A percentile compares a stretch with the other conserved stretches of the same genome.
These are phyloP conservation scores for Yarrowia sp. DNA, from an alignment of 805 yeast species.

Conservation along the genomic window DNA sequence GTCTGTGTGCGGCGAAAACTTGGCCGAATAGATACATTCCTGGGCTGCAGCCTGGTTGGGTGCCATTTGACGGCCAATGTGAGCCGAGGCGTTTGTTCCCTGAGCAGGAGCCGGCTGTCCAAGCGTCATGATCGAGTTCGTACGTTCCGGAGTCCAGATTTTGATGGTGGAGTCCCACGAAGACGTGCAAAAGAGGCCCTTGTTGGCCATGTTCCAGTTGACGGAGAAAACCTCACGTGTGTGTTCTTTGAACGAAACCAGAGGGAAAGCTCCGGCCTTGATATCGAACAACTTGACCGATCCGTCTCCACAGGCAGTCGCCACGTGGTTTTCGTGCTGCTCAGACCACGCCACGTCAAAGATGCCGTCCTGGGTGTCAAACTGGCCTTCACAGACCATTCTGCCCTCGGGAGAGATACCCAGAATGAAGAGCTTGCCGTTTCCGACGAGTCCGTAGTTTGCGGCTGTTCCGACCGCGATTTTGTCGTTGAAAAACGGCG, in stretches of 20 bases:
- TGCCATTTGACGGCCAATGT: conserved; percentile 18
- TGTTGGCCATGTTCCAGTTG: conserved; percentile 75
- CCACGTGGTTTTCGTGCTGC: conserved; percentile 82
- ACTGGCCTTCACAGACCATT: conserved; percentile 50
- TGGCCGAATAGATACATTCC: conserved; percentile 79
- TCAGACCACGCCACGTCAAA: conserved; percentile 93
- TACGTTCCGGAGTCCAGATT: conserved; percentile 48
- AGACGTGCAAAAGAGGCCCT: conserved; percentile 71
- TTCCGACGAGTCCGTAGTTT: conserved; percentile 93
- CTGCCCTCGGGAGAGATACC: conserved; percentile 73
- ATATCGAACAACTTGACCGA: conserved; percentile 81
- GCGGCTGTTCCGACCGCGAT: conserved; percentile 90
- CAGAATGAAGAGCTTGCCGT: conserved; percentile 79
- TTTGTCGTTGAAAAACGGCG: conserved; percentile 90
- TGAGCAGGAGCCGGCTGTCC: conserved; percentile 42
- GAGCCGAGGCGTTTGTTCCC: conserved; percentile 29
- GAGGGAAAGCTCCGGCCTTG: conserved; percentile 50
- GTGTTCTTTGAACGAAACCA: conserved; percentile 64
- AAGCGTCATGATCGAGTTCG: conserved; percentile 42
- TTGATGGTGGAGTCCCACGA: conserved; percentile 90
- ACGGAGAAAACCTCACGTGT: conserved; percentile 74
- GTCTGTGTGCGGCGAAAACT: conserved; percentile 85
- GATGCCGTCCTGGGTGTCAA: conserved; percentile 93
- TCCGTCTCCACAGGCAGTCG: conserved; percentile 90
- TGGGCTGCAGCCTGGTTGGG: conserved; percentile 47